These are phyloP conservation scores for Gossypium sturtianum DNA, from an alignment of 345 rosid species.

Conservation along the genomic window DNA sequence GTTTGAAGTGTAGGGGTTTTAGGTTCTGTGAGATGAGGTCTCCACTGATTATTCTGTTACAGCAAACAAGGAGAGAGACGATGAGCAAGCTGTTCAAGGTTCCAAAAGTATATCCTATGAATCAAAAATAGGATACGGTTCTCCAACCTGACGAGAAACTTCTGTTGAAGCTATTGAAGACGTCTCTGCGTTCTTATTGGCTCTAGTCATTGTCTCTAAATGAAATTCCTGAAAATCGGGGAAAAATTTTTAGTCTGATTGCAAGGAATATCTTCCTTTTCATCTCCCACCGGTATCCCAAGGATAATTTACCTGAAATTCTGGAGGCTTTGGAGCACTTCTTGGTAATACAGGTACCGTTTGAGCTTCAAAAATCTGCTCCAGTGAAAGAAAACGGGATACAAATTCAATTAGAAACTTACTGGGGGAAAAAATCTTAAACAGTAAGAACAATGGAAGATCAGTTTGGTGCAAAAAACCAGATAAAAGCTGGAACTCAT, in stretches of 20 bases:
- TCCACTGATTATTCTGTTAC: conserved; percentile 52
- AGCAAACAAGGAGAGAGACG: not conserved
- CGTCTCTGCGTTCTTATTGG: conserved; percentile 70
- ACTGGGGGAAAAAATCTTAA: not conserved
- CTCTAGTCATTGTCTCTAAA: conserved; percentile 72
- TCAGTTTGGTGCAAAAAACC: not conserved
- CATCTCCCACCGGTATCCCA: not conserved
- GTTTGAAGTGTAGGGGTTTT: conserved; percentile 77
- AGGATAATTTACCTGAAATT: conserved; percentile 57
- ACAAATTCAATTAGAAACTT: not conserved
- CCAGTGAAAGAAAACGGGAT: not conserved
- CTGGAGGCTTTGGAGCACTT: conserved; percentile 72
- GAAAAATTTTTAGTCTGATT: not conserved
- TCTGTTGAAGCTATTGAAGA: conserved; percentile 78
- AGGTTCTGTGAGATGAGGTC: conserved; percentile 66
- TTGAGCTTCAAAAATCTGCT: conserved; percentile 75
- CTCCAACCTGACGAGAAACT: conserved; percentile 56
- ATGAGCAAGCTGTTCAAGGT: not conserved
- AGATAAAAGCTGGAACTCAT: not conserved
- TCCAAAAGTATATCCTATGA: not conserved
- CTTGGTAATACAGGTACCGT: conserved; percentile 51
- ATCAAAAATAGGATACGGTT: not conserved
- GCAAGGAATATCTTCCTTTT: not conserved
- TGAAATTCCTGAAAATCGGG: conserved; percentile 68
- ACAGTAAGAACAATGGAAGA: not conserved